phyloP scores from a whole-genome alignment of 139 green algal genomes.

The Axilococcus clingmanii region DNA sequence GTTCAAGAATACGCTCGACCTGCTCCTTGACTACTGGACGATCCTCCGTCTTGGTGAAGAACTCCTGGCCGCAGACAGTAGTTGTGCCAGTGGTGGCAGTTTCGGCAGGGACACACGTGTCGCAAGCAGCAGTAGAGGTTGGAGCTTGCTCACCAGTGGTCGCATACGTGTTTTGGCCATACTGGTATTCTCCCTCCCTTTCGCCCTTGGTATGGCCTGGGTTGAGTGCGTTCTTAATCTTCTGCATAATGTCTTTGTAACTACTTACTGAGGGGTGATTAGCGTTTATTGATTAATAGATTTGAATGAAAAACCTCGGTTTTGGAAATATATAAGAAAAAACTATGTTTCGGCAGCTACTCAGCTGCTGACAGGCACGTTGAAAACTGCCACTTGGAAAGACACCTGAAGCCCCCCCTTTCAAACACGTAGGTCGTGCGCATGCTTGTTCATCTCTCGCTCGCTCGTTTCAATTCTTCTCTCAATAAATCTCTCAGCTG shows the following conservation, averaged over 20 bases:
- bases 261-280: too few relatives aligned
- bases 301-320: too few relatives aligned
- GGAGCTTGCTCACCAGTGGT: background rate
- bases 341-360: too few relatives aligned
- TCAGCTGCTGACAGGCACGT: too few relatives aligned
- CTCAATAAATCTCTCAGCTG: constrained; percentile 49
- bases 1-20: constrained; percentile 21
- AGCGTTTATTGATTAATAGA: too few relatives aligned
- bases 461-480: constrained; percentile 14
- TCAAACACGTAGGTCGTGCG: too few relatives aligned
- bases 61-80: constrained; percentile 6
- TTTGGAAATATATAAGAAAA: too few relatives aligned
- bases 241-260: background rate
- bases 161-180: background rate
- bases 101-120: background rate
- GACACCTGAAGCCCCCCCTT: too few relatives aligned
- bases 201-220: too few relatives aligned
- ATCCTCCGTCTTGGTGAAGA: constrained; percentile 28
- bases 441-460: too few relatives aligned
- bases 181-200: too few relatives aligned
- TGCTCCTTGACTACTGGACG: constrained; percentile 22
- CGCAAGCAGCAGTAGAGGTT: background rate
- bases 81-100: background rate
- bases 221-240: background rate
- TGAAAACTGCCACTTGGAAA: too few relatives aligned